phyloP scores from a whole-genome alignment of 2,329 filamentous ascomycete genomes.

The Dactylonectria estremocensis region DNA sequence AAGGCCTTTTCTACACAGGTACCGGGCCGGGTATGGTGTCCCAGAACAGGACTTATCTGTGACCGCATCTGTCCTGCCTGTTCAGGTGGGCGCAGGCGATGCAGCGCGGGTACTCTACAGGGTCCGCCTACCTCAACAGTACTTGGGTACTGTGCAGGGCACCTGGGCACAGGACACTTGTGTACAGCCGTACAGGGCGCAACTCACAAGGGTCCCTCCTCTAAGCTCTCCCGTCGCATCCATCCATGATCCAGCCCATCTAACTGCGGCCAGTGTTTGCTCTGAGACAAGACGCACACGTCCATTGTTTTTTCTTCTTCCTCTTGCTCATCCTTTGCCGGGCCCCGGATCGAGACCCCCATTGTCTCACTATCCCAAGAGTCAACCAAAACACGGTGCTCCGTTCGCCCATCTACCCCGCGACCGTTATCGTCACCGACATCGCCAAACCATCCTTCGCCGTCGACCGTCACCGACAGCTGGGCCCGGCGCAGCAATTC shows the following conservation, averaged over 20 bases:
- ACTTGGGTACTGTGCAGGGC: not conserved
- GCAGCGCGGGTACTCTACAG: not conserved
- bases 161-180: not conserved
- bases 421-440: slow-evolving; percentile 9
- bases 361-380: not conserved
- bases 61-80: not conserved
- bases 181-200: no score
- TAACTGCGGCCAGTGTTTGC: not conserved
- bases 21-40: not conserved
- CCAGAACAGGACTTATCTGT: not conserved
- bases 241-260: not conserved
- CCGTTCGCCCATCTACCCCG: not conserved
- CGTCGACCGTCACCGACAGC: slow-evolving; percentile 28
- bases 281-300: slow-evolving; percentile 8
- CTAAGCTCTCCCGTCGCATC: not conserved
- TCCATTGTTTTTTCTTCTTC: not conserved
- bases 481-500: slow-evolving; percentile 5
- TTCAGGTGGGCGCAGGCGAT: not conserved
- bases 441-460: slow-evolving; percentile 6
- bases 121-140: not conserved
- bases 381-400: slow-evolving; percentile 2
- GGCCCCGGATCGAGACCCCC: not conserved
- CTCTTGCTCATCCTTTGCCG: not conserved
- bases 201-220: not conserved
- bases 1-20: not conserved